phyloP scores from a whole-genome alignment of 139 green algal species.

The Microglena sp. region DNA sequence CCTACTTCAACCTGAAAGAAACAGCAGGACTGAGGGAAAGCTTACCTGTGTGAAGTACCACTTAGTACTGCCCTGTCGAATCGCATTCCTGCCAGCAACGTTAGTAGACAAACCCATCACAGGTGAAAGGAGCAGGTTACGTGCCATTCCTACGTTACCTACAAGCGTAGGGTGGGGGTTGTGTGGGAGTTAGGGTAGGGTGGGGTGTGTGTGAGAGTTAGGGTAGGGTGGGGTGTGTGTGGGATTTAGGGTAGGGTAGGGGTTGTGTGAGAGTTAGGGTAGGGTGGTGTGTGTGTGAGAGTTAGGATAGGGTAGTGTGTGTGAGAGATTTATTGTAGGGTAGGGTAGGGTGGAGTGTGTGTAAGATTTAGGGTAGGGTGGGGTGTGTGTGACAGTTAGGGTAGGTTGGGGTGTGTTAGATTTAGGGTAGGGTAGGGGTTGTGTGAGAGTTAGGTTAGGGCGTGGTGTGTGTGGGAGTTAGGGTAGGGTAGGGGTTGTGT shows the following conservation, averaged over 20 bases:
- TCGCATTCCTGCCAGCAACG: background rate
- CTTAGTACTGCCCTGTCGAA: constrained; percentile 10
- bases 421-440: background rate
- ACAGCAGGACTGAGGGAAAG: too few relatives aligned
- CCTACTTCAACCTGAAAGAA: too few relatives aligned
- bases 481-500: background rate
- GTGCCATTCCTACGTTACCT: constrained; percentile 7
- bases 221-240: too few relatives aligned
- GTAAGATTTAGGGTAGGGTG: background rate
- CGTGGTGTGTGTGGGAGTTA: background rate
- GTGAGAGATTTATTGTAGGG: background rate
- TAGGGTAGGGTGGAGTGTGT: too few relatives aligned
- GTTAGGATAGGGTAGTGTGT: background rate
- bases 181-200: background rate
- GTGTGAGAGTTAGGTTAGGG: background rate
- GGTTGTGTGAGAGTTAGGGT: background rate
- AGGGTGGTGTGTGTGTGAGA: background rate
- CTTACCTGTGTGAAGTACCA: constrained; percentile 13
- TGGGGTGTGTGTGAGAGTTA: background rate
- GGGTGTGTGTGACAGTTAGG: background rate
- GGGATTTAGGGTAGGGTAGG: background rate
- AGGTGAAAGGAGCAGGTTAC: constrained; percentile 3
- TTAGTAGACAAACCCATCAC: background rate
- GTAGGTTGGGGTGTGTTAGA: background rate
- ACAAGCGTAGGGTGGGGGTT: too few relatives aligned